Conservation (phyloP, 2,329 filamentous ascomycete genomes). For the Fusarium neocosmosporiellum region DNA sequence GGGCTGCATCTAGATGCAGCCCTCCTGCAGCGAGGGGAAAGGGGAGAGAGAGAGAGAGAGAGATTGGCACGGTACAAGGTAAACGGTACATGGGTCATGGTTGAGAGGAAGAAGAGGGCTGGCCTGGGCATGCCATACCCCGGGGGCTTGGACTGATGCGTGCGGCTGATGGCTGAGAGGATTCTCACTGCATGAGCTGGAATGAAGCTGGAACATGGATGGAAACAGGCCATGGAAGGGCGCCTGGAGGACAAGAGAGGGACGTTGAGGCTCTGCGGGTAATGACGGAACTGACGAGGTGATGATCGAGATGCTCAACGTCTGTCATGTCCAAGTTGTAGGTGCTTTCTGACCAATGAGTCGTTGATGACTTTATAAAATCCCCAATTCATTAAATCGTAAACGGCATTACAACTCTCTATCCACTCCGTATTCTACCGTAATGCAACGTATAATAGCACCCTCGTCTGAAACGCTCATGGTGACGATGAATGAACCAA, state of each 20-base stretch:
- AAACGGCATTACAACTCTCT: neutral
- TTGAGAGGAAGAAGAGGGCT: neutral
- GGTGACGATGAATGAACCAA: neutral
- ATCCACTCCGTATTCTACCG: neutral
- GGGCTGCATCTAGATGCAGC: neutral
- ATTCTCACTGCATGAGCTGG: neutral
- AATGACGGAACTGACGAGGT: neutral
- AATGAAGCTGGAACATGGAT: constrained; percentile 1
- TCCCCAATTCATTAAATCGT: neutral
- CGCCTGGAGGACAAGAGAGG: neutral
- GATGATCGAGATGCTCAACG: neutral
- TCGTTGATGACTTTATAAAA: neutral
- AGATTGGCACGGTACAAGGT: neutral
- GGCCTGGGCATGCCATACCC: neutral
- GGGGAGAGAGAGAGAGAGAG: neutral
- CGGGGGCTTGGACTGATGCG: neutral
- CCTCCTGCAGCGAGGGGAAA: neutral
- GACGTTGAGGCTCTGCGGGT: constrained; percentile 17
- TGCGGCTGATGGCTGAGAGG: neutral
- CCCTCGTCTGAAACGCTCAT: neutral
- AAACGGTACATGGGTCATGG: neutral
- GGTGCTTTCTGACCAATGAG: neutral
- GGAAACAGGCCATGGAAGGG: neutral
- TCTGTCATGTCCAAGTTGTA: neutral
- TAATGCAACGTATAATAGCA: neutral